A percentile compares a stretch with the other conserved stretches of the same genome.
These are phyloP conservation scores for Claviceps sp. DNA, from an alignment of 2,329 filamentous ascomycete species.

Conservation along the genomic window DNA sequence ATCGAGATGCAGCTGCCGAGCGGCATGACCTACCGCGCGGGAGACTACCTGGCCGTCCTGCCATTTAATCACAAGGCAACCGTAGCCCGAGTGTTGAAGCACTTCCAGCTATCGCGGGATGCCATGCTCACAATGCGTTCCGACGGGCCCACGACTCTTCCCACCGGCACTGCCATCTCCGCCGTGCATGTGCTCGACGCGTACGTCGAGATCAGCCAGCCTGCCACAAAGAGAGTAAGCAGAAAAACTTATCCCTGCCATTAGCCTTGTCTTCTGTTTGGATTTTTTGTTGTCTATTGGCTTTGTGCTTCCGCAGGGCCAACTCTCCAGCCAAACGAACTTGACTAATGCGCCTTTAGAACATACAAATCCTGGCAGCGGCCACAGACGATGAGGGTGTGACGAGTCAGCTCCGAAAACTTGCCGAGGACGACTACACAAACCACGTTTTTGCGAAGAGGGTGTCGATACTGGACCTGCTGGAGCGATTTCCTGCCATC, in stretches of 20 bases:
- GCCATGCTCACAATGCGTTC: conserved; percentile 47
- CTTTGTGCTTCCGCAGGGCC: too few species aligned
- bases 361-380: conserved; percentile 30
- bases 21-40: conserved; percentile 52
- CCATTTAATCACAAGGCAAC: conserved; percentile 53
- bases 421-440: conserved; percentile 34
- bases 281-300: too few species aligned
- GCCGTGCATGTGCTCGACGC: conserved; percentile 51
- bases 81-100: conserved; percentile 49
- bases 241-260: background rate
- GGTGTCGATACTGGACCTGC: conserved; percentile 53
- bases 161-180: conserved; percentile 42
- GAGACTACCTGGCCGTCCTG: conserved; percentile 64
- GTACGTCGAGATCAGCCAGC: conserved; percentile 61
- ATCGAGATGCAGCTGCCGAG: conserved; percentile 56
- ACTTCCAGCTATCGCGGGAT: conserved; percentile 58
- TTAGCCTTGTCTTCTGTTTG: too few species aligned
- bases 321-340: too few species aligned
- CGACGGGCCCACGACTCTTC: conserved; percentile 38
- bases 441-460: conserved; percentile 40
- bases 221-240: conserved; percentile 52
- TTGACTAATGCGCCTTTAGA: conserved; percentile 10
- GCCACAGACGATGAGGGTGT: conserved; percentile 32
- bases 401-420: conserved; percentile 28
- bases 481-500: conserved; percentile 49